phyloP scores from a whole-genome alignment of 805 yeast species.

The Priceomyces haplophilus region DNA sequence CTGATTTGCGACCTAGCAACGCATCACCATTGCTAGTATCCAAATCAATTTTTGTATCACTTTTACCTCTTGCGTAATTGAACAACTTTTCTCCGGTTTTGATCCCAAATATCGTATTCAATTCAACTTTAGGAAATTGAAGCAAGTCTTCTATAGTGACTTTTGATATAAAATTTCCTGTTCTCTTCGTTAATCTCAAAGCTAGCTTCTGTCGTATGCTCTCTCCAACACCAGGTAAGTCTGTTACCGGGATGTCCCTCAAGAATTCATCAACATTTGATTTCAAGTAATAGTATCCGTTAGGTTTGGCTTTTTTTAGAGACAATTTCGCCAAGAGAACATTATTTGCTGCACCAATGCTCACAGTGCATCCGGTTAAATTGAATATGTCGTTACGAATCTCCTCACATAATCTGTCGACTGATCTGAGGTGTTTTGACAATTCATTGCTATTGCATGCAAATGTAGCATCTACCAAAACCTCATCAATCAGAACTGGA shows the following conservation, averaged over 20 bases:
- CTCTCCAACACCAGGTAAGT: conserved; percentile 64
- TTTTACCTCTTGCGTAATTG: conserved; percentile 64
- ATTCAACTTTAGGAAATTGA: conserved; percentile 24
- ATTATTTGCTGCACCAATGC: conserved; percentile 75
- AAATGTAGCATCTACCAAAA: conserved; percentile 62
- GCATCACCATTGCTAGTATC: conserved; percentile 43
- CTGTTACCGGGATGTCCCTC: conserved; percentile 29
- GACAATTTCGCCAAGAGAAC: conserved; percentile 78
- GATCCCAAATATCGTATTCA: conserved; percentile 56
- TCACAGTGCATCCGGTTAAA: conserved; percentile 61
- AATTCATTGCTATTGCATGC: conserved; percentile 12
- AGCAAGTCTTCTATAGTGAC: conserved; percentile 40
- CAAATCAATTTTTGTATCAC: conserved; percentile 57
- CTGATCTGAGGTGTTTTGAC: conserved; percentile 6
- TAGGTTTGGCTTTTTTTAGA: conserved; percentile 73
- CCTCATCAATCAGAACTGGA: conserved; percentile 93
- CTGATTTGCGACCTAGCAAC: conserved; percentile 59
- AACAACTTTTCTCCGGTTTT: conserved; percentile 67
- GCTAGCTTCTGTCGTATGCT: conserved; percentile 48
- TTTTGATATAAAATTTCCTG: conserved; percentile 4
- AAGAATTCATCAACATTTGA: conserved; percentile 31
- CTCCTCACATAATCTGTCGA: conserved; percentile 23
- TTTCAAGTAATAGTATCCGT: conserved; percentile 51
- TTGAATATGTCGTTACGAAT: conserved; percentile 41
- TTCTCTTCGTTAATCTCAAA: conserved; percentile 15